phyloP scores from a whole-genome alignment of 2,329 filamentous ascomycete genomes.

The Cytospora piceae region DNA sequence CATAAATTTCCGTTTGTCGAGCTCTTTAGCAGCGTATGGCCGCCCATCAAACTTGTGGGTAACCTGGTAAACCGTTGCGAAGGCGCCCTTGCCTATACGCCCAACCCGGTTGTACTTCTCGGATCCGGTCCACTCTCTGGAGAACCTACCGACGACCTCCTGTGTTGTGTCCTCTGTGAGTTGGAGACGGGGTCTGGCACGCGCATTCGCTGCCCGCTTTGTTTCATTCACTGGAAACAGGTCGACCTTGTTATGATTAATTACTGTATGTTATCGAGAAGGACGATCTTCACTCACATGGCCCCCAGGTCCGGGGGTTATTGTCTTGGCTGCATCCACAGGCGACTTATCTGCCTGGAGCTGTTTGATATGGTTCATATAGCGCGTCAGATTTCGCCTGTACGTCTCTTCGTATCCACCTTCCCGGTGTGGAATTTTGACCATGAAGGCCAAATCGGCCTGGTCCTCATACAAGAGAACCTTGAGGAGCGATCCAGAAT shows the following conservation, averaged over 20 bases:
- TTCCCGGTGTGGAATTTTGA: conserved; percentile 79
- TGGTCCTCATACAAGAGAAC: conserved; percentile 60
- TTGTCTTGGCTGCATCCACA: conserved; percentile 46
- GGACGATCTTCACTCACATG: conserved; percentile 43
- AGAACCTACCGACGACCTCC: conserved; percentile 44
- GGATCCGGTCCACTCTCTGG: conserved; percentile 79
- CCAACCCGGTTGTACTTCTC: conserved; percentile 81
- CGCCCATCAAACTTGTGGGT: conserved; percentile 83
- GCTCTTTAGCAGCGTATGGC: conserved; percentile 88
- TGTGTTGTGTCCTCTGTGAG: conserved; percentile 37
- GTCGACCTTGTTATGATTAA: conserved; percentile 34
- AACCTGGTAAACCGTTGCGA: conserved; percentile 90
- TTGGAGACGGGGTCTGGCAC: conserved; percentile 11
- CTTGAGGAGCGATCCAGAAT: conserved; percentile 72
- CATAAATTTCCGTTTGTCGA: conserved; percentile 91
- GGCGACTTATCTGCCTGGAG: conserved; percentile 34
- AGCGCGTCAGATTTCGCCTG: conserved; percentile 68
- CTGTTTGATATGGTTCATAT: conserved; percentile 53
- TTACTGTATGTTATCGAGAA: background rate
- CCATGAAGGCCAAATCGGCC: conserved; percentile 76
- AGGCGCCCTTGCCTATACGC: conserved; percentile 88
- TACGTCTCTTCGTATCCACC: conserved; percentile 68
- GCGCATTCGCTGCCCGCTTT: conserved; percentile 6
- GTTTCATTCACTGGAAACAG: conserved; percentile 36
- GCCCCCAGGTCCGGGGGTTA: conserved; percentile 52